Conservation (phyloP, 805 yeast species). For the Ogataea zsoltii region DNA sequence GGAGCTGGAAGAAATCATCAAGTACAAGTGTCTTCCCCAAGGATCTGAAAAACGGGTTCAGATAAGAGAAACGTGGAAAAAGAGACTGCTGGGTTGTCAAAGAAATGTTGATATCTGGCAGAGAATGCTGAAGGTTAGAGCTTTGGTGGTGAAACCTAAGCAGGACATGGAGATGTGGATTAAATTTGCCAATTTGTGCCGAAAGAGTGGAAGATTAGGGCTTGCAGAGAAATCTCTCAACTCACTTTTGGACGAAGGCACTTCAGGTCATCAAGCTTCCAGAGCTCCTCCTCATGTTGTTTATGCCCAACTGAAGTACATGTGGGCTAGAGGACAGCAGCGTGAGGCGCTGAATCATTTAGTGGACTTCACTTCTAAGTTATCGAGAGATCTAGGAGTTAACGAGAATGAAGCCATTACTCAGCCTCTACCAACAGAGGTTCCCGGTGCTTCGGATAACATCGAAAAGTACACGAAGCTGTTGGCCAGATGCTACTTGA, state of each 20-base stretch:
- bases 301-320: slow-evolving; percentile 92
- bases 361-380: slow-evolving; percentile 85
- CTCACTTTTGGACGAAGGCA: slow-evolving; percentile 70
- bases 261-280: slow-evolving; percentile 41
- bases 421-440: slow-evolving; percentile 75
- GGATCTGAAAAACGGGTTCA: slow-evolving; percentile 75
- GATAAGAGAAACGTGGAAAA: slow-evolving; percentile 92
- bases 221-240: slow-evolving; percentile 91
- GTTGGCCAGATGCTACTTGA: slow-evolving; percentile 89
- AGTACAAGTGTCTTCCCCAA: slow-evolving; percentile 81
- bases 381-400: slow-evolving; percentile 86
- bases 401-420: slow-evolving; percentile 85
- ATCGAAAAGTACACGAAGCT: slow-evolving; percentile 81
- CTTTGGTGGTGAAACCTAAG: slow-evolving; percentile 89
- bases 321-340: slow-evolving; percentile 95
- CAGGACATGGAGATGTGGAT: slow-evolving; percentile 98
- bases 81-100: slow-evolving; percentile 89
- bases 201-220: slow-evolving; percentile 90
- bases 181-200: slow-evolving; percentile 92
- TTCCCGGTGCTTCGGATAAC: slow-evolving; percentile 71
- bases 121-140: slow-evolving; percentile 87
- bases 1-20: slow-evolving; percentile 91
- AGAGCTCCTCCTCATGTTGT: slow-evolving; percentile 96
- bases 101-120: slow-evolving; percentile 99
- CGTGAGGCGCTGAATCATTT: slow-evolving; percentile 83